Percentiles rank a stretch among this genome's conserved stretches.
Evolutionary conservation across 306 rosid species (phyloP).

Genomic region (Comarum palustre): DNA sequence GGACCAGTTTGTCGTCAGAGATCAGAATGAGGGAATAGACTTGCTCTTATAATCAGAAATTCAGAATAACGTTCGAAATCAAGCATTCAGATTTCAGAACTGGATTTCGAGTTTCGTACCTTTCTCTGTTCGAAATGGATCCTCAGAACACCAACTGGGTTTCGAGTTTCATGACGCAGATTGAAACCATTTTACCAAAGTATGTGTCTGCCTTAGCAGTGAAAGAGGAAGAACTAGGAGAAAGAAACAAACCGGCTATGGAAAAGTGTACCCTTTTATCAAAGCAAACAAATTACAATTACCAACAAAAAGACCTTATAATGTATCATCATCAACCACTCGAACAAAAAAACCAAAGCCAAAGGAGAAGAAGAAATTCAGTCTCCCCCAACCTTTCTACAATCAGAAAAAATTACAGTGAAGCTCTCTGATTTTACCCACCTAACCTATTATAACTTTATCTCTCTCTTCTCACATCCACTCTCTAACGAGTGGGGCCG

Average conservation of each 20-base stretch:
- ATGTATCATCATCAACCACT: conserved; percentile 25
- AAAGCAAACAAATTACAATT: conserved; percentile 34
- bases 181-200: no score
- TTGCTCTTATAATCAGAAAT: no score
- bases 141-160: no score
- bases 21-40: no score
- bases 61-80: no score
- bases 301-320: conserved; percentile 20
- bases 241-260: background rate
- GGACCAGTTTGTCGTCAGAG: no score
- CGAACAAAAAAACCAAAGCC: conserved; percentile 31
- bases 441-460: conserved; percentile 26
- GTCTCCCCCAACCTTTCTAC: conserved; percentile 26
- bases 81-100: no score
- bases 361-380: conserved; percentile 34
- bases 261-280: background rate
- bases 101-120: no score
- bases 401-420: conserved; percentile 42
- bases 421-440: conserved; percentile 23
- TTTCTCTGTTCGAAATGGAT: no score
- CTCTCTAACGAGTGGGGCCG: conserved; percentile 9
- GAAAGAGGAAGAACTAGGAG: no score
- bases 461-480: conserved; percentile 29
- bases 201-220: no score
- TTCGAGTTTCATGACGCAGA: no score